phyloP scores from a whole-genome alignment of 1,284 basidiomycete genomes.

The Sutorius eximius region DNA sequence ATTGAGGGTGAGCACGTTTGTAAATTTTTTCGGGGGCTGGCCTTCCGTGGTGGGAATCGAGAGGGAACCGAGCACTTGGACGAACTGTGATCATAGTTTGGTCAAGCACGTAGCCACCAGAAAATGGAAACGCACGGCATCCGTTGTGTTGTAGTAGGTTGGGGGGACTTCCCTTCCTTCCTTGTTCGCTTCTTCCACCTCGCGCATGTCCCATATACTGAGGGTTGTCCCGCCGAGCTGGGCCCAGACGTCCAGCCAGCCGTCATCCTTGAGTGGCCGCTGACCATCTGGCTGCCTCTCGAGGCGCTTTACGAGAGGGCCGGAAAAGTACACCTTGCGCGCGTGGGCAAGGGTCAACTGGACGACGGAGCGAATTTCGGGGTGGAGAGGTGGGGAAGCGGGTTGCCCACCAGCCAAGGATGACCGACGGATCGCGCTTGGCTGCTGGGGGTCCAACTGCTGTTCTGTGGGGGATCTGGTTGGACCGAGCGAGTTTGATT shows the following conservation, averaged over 20 bases:
- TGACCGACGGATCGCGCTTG: slow-evolving; percentile 15
- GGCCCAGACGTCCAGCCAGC: slow-evolving; percentile 93
- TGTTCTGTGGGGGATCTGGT: slow-evolving; percentile 22
- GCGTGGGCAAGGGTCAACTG: slow-evolving; percentile 67
- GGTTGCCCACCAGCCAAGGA: slow-evolving; percentile 27
- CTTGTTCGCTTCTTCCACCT: slow-evolving; percentile 78
- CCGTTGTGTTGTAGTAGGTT: slow-evolving; percentile 83
- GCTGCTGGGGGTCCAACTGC: slow-evolving; percentile 14
- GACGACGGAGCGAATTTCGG: slow-evolving; percentile 76
- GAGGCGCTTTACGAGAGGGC: slow-evolving; percentile 70
- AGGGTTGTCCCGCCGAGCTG: slow-evolving; percentile 92
- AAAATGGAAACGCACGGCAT: slow-evolving; percentile 61
- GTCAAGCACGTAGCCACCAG: neutral
- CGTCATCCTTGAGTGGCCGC: slow-evolving; percentile 69
- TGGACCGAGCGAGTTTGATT: slow-evolving; percentile 35
- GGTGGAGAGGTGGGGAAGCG: slow-evolving; percentile 53
- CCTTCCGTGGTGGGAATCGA: slow-evolving; percentile 54
- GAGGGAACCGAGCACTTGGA: slow-evolving; percentile 73
- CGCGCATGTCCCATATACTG: slow-evolving; percentile 87
- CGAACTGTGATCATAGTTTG: slow-evolving; percentile 48
- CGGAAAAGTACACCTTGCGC: slow-evolving; percentile 80
- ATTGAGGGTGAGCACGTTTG: slow-evolving; percentile 89
- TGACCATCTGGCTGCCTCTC: slow-evolving; percentile 78
- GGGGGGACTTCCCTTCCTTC: slow-evolving; percentile 83
- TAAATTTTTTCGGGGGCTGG: slow-evolving; percentile 55